Evolutionary conservation across 306 rosid species (phyloP), one percentile per base, ranked within the genome.

Genomic region (Cucurbita maxima): DNA sequence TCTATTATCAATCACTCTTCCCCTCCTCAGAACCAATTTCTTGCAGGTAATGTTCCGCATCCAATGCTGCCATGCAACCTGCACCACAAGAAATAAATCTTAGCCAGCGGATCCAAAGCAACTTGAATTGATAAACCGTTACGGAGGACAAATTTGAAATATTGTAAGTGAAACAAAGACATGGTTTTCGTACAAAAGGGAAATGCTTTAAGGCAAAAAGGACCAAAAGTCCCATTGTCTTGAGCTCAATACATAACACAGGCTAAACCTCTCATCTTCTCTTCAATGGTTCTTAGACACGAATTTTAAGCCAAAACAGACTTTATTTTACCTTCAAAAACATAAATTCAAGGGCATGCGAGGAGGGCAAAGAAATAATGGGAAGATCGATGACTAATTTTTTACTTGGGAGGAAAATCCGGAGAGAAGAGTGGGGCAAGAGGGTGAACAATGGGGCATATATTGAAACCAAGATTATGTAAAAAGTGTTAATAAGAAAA

Each of bases 51-150:
- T 92, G 97, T 73, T 92, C 97, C 54, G 97, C 97, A 68, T 92
- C 97, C 87, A 92, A 82, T 48, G 97, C 97, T 20, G 96, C 94
- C 97, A 92, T 92, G 86, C 97, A 92, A 61, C 97, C 97, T 92
- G 88, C 83, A 79, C 68, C 71, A 73, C 18, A 57, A 40, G 36
- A 38, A 41, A 50, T 8, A 5, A 41, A 38, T 62, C 25, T 20
- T 38, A 62, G 67, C 30, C 9, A 36, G 18, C 34, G 7, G 18
- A 34, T 7, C 47, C 20, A 4, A 72, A 54, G 34, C 58, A 19
- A 20, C 77, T 45, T 38, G 13, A 68, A 12, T 68, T 7, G 16
- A 47, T 47, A 25, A 41, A 47, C 72, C 37, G 5, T 62, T 34
- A n/a, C n/a, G 25, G 30, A 50, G 54, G 54, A 14, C 7, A 13